Evolutionary conservation across 352 stramenopile genomes (phyloP), one percentile per base, ranked within the genome.

Genomic region (Phytopythium delawarense): DNA sequence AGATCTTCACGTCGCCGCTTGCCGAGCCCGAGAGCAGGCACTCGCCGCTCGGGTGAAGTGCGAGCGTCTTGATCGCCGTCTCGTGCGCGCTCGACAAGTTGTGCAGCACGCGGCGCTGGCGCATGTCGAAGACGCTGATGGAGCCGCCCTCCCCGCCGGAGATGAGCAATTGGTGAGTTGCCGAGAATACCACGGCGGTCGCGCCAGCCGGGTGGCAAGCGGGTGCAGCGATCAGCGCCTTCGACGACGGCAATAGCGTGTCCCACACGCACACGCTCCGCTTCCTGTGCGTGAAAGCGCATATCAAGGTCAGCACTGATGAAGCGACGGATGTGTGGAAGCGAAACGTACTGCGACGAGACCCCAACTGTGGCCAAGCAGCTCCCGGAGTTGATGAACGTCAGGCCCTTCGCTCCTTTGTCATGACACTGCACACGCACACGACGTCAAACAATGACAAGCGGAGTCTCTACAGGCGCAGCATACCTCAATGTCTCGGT

Each of bases 1-100:
- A 96, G 54, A 96, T 93, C 74, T 96, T 96, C 49, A 96, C 74
- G 56, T 94, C 87, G 7, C 87, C 87, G 21, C 81, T 84, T 28
- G 87, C 82, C 1, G 87, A 94, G 8, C 87, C 87, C 18, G 87
- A 94, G 9, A 96, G 73, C 52, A 96, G 70, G 45, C 84, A 96
- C n/a, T 86, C 72, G 6, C 85, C 83, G 34, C 79, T 87, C 25
- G 87, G 84, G 35, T 96, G 87, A 42, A 94, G 46, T 49, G 78
- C 83, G 9, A 96, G 69, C 44, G 79, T 92, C 61, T 85, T 94
- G 71, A 96, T 91, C 8, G 83, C 74, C 8, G 85, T 94, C 64
- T 96, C 86, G 49, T 96, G 87, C 4, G 87, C 87, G 37, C 84
- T 89, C 30, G 85, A 86, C 25, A 96, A 79, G 7, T 85, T 89